Conservation (phyloP, 495 filamentous ascomycete species). For the Penicillium waksmanii region DNA sequence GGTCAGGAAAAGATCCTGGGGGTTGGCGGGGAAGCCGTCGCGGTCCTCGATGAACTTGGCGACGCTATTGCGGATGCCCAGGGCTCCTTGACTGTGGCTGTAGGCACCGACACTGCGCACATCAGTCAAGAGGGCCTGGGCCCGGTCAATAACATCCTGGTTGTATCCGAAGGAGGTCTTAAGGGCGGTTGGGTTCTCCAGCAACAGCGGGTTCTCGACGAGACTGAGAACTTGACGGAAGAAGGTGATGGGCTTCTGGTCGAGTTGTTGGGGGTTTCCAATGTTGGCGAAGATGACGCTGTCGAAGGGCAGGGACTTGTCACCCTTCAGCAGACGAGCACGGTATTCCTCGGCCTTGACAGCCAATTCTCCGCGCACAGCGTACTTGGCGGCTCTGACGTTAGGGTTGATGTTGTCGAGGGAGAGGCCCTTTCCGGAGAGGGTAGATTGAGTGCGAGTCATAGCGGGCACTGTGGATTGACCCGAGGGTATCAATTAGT, state of each 20-base stretch:
- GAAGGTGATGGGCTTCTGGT: constrained; percentile 98
- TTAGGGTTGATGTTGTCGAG: constrained; percentile 90
- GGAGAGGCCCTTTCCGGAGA: constrained; percentile 61
- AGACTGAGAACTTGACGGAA: constrained; percentile 97
- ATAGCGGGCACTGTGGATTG: constrained; percentile 30
- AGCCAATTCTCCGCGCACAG: constrained; percentile 93
- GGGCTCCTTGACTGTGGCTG: constrained; percentile 88
- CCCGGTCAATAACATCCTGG: constrained; percentile 83
- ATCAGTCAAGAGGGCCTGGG: constrained; percentile 73
- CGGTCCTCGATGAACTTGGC: constrained; percentile 90
- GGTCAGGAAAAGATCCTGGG: constrained; percentile 80
- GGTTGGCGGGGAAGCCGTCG: constrained; percentile 83
- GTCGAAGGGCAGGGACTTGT: constrained; percentile 77
- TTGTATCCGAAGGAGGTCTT: constrained; percentile 74
- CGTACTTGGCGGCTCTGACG: constrained; percentile 85
- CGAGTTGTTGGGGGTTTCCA: constrained; percentile 97
- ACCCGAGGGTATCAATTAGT: constrained; percentile 27
- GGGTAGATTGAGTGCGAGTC: constrained; percentile 34
- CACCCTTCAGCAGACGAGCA: constrained; percentile 62
- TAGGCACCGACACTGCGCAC: constrained; percentile 95
- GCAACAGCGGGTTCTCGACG: constrained; percentile 82
- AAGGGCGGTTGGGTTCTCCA: constrained; percentile 75
- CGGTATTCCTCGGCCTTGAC: constrained; percentile 88
- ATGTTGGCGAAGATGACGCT: constrained; percentile 96
- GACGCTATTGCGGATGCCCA: constrained; percentile 82